Conservation (phyloP, 352 stramenopile genomes). For the Pythium volutum region DNA sequence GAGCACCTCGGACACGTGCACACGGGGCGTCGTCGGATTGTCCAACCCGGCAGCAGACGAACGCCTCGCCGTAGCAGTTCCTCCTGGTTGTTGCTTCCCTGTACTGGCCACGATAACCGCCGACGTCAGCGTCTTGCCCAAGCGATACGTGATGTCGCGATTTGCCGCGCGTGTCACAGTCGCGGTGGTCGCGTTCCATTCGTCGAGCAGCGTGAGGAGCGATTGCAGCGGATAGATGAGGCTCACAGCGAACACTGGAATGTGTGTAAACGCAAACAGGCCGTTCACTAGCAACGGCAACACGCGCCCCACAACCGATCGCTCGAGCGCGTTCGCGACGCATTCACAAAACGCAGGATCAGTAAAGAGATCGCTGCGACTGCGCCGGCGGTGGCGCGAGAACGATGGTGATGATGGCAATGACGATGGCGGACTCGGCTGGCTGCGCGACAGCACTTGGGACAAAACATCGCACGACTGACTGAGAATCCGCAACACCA, state of each 20-base stretch:
- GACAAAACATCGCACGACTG: constrained; percentile 8
- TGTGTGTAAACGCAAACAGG: constrained; percentile 6
- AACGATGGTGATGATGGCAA: background rate
- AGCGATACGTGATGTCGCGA: background rate
- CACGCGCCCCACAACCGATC: constrained; percentile 15
- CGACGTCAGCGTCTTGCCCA: constrained; percentile 8
- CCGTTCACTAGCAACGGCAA: constrained; percentile 12
- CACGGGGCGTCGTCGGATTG: background rate
- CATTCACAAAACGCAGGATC: constrained; percentile 5
- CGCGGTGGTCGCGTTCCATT: constrained; percentile 17
- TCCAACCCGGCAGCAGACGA: background rate
- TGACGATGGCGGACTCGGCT: constrained; percentile 5
- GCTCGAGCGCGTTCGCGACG: background rate
- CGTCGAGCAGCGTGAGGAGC: constrained; percentile 12
- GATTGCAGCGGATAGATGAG: constrained; percentile 7
- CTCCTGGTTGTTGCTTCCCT: background rate
- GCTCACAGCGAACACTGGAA: constrained; percentile 21
- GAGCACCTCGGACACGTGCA: constrained; percentile 10
- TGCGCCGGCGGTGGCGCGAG: background rate
- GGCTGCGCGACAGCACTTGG: constrained; percentile 11
- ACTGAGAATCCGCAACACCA: constrained; percentile 2
- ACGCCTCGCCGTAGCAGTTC: background rate
- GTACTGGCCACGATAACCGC: background rate
- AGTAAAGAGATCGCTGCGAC: background rate
- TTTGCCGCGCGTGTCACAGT: background rate